Evolutionary conservation across 2,329 filamentous ascomycete genomes (phyloP), one percentile per base, ranked within the genome.

Genomic region (Furcasterigmium furcatum): DNA sequence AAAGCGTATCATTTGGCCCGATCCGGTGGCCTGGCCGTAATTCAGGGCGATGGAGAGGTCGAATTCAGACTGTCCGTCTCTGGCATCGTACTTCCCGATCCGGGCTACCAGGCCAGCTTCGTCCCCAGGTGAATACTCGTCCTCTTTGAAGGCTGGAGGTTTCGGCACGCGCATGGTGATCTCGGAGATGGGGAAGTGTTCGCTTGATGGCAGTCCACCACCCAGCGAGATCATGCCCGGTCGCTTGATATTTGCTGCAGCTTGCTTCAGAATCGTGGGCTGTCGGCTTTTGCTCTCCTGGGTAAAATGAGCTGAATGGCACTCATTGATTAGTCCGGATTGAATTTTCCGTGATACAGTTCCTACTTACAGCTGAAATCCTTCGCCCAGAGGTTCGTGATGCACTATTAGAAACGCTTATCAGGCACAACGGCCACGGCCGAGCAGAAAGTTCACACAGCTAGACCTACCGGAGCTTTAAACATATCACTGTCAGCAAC

Each of bases 31-130:
- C 68, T 96, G 91, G 27, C 88, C 89, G 64, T 99, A 99, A 70
- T 99, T 97, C 63, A 96, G 84, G 1, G 87, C 87, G 51, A 95
- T 89, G 38, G 88, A 82, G 43, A 99, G 80, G 68, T 99, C 94
- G 55, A 79, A 80, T 29, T 71, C 68, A 34, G 57, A 59, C 18
- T 61, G 57, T 16, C 78, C 81, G 41, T 87, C 74, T 10, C 74
- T 73, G 19, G 87, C 81, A 68, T 96, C 92, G 64, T 96, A 84
- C 71, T 96, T 99, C 39, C 88, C 89, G 18, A 89, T 81, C 19
- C 68, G 80, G 29, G 91, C 58, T 4, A 76, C 70, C 20, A 77
- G 69, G 10, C 86, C 88, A 1, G n/a, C n/a, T n/a, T 74, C 73
- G 16, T 18, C 18, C 12, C 29, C 29, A 19, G 20, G 9, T 13